phyloP scores from a whole-genome alignment of 176 grass and related monocot genomes.

The Rhynchospora breviuscula region DNA sequence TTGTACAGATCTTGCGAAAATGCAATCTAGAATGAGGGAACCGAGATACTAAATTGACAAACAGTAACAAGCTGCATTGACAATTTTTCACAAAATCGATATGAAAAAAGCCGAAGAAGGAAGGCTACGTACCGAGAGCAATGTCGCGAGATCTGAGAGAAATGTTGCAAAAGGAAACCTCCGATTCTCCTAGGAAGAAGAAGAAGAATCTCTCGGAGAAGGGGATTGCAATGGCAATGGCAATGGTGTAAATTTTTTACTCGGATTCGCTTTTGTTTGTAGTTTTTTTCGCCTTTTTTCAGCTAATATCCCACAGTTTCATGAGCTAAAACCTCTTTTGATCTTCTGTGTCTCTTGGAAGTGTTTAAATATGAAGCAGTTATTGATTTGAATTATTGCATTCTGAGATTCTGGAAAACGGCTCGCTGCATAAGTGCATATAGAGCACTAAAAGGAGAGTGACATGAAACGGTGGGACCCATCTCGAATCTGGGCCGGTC shows the following conservation, averaged over 20 bases:
- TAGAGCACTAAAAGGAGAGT: background rate
- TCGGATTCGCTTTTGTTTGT: background rate
- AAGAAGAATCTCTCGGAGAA: background rate
- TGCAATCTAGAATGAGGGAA: background rate
- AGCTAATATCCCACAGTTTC: background rate
- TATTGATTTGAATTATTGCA: background rate
- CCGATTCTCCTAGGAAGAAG: slow-evolving; percentile 13
- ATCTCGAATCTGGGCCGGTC: background rate
- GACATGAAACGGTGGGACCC: background rate
- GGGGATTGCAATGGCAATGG: background rate
- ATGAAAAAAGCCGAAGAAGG: background rate
- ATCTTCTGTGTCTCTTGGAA: background rate
- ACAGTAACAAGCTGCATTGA: background rate
- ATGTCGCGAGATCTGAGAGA: slow-evolving; percentile 17
- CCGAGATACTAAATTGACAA: background rate
- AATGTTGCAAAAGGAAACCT: background rate
- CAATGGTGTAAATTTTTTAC: background rate
- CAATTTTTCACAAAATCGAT: background rate
- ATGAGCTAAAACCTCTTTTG: background rate
- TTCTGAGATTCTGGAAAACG: background rate
- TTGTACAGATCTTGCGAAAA: background rate
- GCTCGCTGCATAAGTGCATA: background rate
- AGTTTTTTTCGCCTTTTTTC: background rate
- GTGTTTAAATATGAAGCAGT: background rate
- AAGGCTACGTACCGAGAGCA: background rate